Evolutionary conservation across 2,329 filamentous ascomycete species (phyloP), one percentile per base, ranked within the genome.

Genomic region (Paecilomyces sp.): DNA sequence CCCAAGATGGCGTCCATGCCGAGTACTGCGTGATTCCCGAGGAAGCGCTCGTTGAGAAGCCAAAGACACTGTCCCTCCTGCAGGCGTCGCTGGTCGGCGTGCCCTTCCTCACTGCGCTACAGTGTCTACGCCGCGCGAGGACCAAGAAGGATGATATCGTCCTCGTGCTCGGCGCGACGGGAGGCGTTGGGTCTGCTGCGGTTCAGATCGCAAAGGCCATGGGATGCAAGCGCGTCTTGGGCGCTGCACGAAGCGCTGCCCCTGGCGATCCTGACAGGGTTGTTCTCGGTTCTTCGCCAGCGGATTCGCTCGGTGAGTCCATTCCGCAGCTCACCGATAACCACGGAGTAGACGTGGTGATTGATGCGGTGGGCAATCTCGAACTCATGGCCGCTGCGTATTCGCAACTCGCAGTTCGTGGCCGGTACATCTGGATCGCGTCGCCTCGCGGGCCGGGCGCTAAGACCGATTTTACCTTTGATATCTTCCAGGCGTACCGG

Each of bases 361-460:
- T 73, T 31, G 70, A 71, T 41, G 69, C 71, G 0, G 65, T 71
- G 6, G 71, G 71, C 9, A 63, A 71, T 52, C 53, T 68, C 22
- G 50, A 33, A 0, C 59, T 73, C 55, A 70, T 70, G 60, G 57
- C 60, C 18, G 64, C 62, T 12, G 65, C 64, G 13, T 56, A 71
- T 24, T 61, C 67, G 12, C 58, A 65, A 12, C 62, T 72, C 15
- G 66, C 62, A 9, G 25, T 58, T 7, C 58, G 64, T 34, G 70
- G 70, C 1, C 60, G 70, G 12, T 67, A 70, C 54, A 11, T 22
- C 15, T 53, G 51, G 51, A 53, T 53, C 24, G 51, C 51, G 8
- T 12, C 51, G 22, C 51, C 51, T 11, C 22, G 51, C 5, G 51
- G 63, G 7, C 51, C 55, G 24, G 59, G 24, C 18, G 55, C 52